These are phyloP conservation scores for Suillus hirtellus DNA, from an alignment of 768 basidiomycete genomes.

Conservation along the genomic window DNA sequence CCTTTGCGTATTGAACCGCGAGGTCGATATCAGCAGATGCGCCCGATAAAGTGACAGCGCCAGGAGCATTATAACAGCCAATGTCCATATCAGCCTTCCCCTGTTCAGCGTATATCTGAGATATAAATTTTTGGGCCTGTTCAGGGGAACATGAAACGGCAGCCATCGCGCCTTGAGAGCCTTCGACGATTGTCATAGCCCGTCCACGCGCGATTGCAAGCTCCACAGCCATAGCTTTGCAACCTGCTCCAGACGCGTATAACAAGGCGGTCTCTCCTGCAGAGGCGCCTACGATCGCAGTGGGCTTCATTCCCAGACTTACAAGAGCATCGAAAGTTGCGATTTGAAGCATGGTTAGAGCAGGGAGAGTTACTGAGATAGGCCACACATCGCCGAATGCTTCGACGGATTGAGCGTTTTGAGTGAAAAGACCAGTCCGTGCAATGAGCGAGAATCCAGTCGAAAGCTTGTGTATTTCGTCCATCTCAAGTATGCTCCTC, in stretches of 20 bases:
- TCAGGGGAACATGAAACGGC: constrained; percentile 38
- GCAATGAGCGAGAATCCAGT: constrained; percentile 39
- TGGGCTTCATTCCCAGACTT: constrained; percentile 38
- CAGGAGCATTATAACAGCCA: constrained; percentile 41
- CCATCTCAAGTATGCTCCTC: constrained; percentile 38
- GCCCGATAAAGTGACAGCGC: constrained; percentile 42
- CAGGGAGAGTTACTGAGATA: constrained; percentile 40
- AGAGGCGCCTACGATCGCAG: constrained; percentile 47
- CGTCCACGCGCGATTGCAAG: constrained; percentile 44
- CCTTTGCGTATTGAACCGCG: constrained; percentile 24
- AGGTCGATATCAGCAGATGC: constrained; percentile 26
- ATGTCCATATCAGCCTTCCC: constrained; percentile 33
- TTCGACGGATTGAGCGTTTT: constrained; percentile 12
- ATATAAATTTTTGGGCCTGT: constrained; percentile 30
- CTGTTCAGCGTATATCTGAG: background rate
- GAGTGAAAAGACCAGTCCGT: constrained; percentile 38
- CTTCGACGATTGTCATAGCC: constrained; percentile 36
- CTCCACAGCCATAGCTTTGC: constrained; percentile 43
- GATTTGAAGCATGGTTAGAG: constrained; percentile 47
- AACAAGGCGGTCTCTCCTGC: constrained; percentile 47
- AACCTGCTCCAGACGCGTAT: constrained; percentile 44
- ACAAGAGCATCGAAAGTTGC: constrained; percentile 43
- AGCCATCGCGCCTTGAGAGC: constrained; percentile 43
- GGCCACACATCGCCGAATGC: constrained; percentile 25
- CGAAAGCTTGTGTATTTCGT: constrained; percentile 31